These are phyloP conservation scores for Nemania bipapillata DNA, from an alignment of 2,329 filamentous ascomycete genomes.

Conservation along the genomic window DNA sequence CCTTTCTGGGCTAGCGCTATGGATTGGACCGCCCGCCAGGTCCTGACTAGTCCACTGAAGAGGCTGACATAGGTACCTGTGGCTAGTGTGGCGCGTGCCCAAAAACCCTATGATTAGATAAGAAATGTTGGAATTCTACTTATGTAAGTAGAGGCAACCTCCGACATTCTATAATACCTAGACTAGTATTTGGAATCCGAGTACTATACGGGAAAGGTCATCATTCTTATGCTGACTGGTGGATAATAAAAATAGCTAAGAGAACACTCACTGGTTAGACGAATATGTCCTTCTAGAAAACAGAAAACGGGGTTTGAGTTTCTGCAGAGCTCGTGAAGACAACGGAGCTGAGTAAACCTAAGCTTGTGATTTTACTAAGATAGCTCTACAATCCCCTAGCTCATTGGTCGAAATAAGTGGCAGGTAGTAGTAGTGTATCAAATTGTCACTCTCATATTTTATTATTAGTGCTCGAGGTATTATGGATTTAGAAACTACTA, in stretches of 20 bases:
- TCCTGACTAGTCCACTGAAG: conserved; percentile 1
- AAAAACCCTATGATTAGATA: conserved; percentile 14
- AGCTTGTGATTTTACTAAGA: conserved; percentile 32
- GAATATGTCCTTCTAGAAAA: conserved; percentile 14
- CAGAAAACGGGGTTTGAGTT: background rate
- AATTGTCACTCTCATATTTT: conserved; percentile 6
- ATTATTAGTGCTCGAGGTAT: background rate
- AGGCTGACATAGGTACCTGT: conserved; percentile 23
- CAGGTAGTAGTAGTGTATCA: conserved; percentile 17
- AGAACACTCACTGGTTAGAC: conserved; percentile 17
- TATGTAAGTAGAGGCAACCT: background rate
- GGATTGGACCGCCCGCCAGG: conserved; percentile 22
- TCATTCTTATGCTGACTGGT: conserved; percentile 31
- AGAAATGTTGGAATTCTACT: background rate
- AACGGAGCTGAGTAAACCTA: conserved; percentile 34
- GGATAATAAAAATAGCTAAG: conserved; percentile 31
- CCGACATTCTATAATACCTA: background rate
- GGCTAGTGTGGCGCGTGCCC: conserved; percentile 31
- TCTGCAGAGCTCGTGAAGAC: conserved; percentile 37
- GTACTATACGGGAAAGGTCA: background rate
- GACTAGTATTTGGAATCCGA: conserved; percentile 34
- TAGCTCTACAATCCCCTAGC: conserved; percentile 2
- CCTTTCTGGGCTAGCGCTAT: conserved; percentile 43
- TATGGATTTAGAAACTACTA: background rate
- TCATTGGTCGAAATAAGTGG: conserved; percentile 21